Base-by-base conservation (phyloP, 768 basidiomycete genomes). In the Termitomyces sp. region DNA sequence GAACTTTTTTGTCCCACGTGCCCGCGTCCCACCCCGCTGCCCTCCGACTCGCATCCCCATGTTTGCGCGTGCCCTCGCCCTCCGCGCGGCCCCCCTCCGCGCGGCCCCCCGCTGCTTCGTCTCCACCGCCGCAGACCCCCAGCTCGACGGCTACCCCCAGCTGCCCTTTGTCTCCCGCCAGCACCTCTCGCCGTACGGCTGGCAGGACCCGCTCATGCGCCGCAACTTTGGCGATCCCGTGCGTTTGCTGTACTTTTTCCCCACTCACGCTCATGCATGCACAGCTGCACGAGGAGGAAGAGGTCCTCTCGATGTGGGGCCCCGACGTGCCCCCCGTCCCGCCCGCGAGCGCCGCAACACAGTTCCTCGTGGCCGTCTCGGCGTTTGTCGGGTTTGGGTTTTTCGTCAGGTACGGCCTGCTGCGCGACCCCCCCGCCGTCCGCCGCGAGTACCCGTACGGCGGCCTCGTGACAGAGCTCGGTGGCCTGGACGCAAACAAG, bases 271-370 rank as follows among this genome's bases (percentile, higher is more conserved):
- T 46, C n/a, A 48, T 10, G 44, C n/a, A 54, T 36, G 18, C 52
- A 56, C 65, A 94, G 92, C 71, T 92, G 33, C 91, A 90, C 58
- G 90, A 92, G 70, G 78, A 83, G 66, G 90, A 92, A 52, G 92
- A 94, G 65, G 75, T 89, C 24, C 71, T 87, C 56, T 90, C 88
- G 37, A 90, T 94, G 88, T 93, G 90, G 90, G 90, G 90, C 26
- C 90, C 90, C 22, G 92, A 94, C 65, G 75, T 83, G 29, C 81
- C 91, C 41, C 78, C 79, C 22, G 73, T 90, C 13, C 72, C 77
- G 13, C 85, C 88, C 26, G 70, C 77, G 7, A 77, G 69, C 2
- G 91, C 92, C 7, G 69, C 87, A 36, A 77, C 80, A 51, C 87
- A 88, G 46, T 88, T 94, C 67, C 63, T 80, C 13, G 69, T 86